A percentile compares a stretch with the other conserved stretches of the same genome.
phyloP scores from a whole-genome alignment of 176 grass and related monocot species.

The Ensete glaucum region DNA sequence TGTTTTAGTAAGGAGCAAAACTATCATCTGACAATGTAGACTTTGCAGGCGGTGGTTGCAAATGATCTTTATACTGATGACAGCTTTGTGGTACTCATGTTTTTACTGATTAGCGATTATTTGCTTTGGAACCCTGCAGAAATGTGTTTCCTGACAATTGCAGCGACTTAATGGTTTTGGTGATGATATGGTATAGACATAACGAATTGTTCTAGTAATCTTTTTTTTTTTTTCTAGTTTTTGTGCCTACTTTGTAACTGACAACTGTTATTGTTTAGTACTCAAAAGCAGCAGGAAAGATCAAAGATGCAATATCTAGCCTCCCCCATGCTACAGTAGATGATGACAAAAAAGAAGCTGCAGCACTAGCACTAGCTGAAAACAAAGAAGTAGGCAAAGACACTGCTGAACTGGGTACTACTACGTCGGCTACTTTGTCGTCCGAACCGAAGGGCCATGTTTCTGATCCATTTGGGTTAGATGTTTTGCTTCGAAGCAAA shows the following conservation, averaged over 20 bases:
- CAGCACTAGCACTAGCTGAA: conserved; percentile 36
- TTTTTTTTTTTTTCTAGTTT: background rate
- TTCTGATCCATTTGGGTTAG: conserved; percentile 83
- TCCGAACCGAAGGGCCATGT: conserved; percentile 18
- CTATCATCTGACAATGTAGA: conserved; percentile 59
- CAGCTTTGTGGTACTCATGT: conserved; percentile 82
- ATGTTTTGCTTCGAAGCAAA: conserved; percentile 41
- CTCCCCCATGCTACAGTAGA: conserved; percentile 48
- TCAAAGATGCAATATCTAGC: conserved; percentile 65
- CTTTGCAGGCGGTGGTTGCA: conserved; percentile 68
- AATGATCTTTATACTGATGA: conserved; percentile 98
- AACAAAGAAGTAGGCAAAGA: conserved; percentile 20
- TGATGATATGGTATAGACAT: background rate
- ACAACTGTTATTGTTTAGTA: conserved; percentile 38
- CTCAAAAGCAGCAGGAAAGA: conserved; percentile 74
- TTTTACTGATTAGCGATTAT: background rate
- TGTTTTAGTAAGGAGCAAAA: conserved; percentile 59
- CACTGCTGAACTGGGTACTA: conserved; percentile 5
- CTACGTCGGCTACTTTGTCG: conserved; percentile 3
- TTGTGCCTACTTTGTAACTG: conserved; percentile 13
- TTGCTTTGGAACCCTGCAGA: background rate
- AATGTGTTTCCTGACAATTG: background rate
- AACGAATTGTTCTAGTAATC: background rate
- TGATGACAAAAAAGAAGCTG: conserved; percentile 65
- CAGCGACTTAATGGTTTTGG: background rate